Conservation (phyloP, 148 eudicot genomes). For the Chenopodium album region DNA sequence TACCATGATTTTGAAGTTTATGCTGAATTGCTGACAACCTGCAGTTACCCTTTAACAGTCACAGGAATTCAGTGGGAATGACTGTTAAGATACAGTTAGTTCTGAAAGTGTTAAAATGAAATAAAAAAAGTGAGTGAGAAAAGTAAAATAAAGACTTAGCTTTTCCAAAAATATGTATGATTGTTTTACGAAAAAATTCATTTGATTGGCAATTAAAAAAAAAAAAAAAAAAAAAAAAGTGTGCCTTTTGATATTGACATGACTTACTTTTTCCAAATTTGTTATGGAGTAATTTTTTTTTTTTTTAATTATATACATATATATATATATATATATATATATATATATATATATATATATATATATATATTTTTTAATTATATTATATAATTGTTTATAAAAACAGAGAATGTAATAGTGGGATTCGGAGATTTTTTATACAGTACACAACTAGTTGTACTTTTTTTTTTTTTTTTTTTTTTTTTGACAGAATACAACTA, state of each 20-base stretch:
- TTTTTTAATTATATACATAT: too few relatives aligned
- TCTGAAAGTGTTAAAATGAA: constrained; percentile 1
- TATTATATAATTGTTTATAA: too few relatives aligned
- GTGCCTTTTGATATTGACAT: constrained; percentile 21
- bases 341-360: too few relatives aligned
- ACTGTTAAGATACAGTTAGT: constrained; percentile 13
- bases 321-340: too few relatives aligned
- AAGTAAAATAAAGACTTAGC: constrained; percentile 5
- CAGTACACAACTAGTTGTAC: too few relatives aligned
- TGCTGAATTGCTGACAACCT: not conserved
- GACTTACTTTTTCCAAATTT: constrained; percentile 11
- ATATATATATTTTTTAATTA: too few relatives aligned
- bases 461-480: too few relatives aligned
- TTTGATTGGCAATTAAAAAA: too few relatives aligned
- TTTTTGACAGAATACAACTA: too few relatives aligned
- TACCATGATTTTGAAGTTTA: constrained; percentile 1
- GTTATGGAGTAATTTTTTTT: not conserved
- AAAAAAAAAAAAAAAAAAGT: too few relatives aligned
- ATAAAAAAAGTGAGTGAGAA: not conserved
- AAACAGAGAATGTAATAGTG: too few relatives aligned
- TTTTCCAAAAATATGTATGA: not conserved
- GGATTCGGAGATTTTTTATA: too few relatives aligned
- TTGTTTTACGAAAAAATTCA: not conserved
- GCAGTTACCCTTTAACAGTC: constrained; percentile 10
- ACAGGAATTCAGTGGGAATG: constrained; percentile 23